A percentile compares a stretch with the other conserved stretches of the same genome.
Evolutionary conservation across 2,329 filamentous ascomycete species (phyloP).

Genomic region (Dactylonectria macrodidyma): DNA sequence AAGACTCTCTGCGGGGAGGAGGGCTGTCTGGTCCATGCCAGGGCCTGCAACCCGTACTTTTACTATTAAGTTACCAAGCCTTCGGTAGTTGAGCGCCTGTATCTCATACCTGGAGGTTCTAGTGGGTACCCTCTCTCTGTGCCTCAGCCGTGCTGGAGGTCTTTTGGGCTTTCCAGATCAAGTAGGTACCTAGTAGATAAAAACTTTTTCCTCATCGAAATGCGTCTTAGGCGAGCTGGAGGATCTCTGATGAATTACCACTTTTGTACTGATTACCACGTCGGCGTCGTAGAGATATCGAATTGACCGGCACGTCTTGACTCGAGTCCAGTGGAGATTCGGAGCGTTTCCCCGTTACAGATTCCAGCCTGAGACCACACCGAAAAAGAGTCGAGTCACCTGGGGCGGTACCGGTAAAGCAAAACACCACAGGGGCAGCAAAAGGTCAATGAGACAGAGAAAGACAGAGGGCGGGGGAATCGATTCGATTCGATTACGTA

Average conservation of each 20-base stretch:
- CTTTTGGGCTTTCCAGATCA: constrained; percentile 1
- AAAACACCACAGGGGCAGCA: not conserved
- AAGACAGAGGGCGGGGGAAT: not conserved
- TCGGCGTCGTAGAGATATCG: not conserved
- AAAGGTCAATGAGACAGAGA: not conserved
- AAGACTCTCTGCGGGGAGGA: not conserved
- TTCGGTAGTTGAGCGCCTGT: not conserved
- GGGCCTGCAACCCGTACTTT: not conserved
- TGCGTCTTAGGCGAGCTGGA: not conserved
- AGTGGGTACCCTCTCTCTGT: not conserved
- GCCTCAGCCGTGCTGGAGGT: not conserved
- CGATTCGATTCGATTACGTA: not conserved
- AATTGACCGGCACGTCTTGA: not conserved
- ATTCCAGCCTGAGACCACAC: not conserved
- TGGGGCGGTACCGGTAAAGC: not conserved
- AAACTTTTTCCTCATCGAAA: not conserved
- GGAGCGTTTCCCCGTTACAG: not conserved
- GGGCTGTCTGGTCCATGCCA: not conserved
- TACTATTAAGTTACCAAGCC: not conserved
- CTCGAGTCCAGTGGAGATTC: not conserved
- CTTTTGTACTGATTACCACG: not conserved
- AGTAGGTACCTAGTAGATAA: constrained; percentile 1
- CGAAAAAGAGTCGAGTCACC: not conserved
- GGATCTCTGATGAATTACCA: not conserved
- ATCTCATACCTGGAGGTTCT: not conserved